Evolutionary conservation across 23 red algal species (phyloP).

Genomic region (Gracilaria vermiculophylla): DNA sequence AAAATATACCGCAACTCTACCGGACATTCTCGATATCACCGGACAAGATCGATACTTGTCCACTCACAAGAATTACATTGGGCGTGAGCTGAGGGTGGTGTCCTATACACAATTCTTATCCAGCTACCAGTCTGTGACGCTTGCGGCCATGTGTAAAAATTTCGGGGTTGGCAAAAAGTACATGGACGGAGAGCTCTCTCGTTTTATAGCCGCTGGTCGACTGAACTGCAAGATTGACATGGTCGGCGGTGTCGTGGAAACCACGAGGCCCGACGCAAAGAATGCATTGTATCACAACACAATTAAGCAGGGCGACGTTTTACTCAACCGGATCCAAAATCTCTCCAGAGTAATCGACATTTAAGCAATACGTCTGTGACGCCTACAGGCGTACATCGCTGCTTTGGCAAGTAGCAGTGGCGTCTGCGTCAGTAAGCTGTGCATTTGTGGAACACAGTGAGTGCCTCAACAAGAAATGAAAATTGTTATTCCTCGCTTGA

Average conservation of each 20-base stretch:
- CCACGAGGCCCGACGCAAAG: slow-evolving; percentile 82
- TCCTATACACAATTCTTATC: slow-evolving; percentile 92
- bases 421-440: background rate
- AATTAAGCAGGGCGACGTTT: slow-evolving; percentile 89
- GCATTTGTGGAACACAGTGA: background rate
- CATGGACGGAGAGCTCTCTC: slow-evolving; percentile 87
- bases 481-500: slow-evolving; percentile 77
- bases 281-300: slow-evolving; percentile 84
- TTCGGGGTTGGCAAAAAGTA: slow-evolving; percentile 84
- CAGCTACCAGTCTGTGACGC: slow-evolving; percentile 89
- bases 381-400: background rate
- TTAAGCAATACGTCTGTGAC: background rate
- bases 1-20: slow-evolving; percentile 71
- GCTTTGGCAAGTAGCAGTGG: background rate
- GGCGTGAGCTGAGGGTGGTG: slow-evolving; percentile 86
- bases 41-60: slow-evolving; percentile 71
- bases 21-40: slow-evolving; percentile 69
- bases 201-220: slow-evolving; percentile 90
- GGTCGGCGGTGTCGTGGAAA: slow-evolving; percentile 83
- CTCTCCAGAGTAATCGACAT: slow-evolving; percentile 96
- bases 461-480: background rate
- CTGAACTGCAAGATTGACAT: slow-evolving; percentile 96
- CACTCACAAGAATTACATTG: slow-evolving; percentile 75
- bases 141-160: slow-evolving; percentile 81
- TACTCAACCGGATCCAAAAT: slow-evolving; percentile 98